Evolutionary conservation across 352 stramenopile species (phyloP).

Genomic region (Thraustochytrium striatum): DNA sequence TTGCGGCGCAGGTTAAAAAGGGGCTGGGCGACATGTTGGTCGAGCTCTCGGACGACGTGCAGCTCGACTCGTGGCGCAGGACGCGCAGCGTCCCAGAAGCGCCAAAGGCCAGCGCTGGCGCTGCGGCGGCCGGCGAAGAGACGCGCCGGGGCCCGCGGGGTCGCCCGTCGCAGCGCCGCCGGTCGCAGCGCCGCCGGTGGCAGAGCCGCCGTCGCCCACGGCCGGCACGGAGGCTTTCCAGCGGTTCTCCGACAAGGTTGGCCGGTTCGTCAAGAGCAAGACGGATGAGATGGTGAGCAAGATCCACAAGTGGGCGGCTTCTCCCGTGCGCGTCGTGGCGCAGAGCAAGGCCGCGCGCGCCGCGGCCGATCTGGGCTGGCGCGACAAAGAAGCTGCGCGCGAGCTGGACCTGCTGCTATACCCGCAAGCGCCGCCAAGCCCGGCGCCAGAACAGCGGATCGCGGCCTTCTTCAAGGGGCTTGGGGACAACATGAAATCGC

Average conservation of each 20-base stretch:
- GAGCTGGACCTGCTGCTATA: conserved; percentile 13
- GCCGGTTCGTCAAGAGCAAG: conserved; percentile 3
- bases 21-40: conserved; percentile 18
- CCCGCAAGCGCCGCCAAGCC: background rate
- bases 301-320: background rate
- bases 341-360: background rate
- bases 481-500: too few relatives aligned
- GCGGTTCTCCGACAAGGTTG: conserved; percentile 5
- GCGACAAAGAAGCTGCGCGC: background rate
- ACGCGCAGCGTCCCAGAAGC: background rate
- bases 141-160: too few relatives aligned
- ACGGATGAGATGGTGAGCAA: conserved; percentile 41
- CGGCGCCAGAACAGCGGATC: too few relatives aligned
- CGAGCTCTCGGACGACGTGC: conserved; percentile 5
- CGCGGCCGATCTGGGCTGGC: background rate
- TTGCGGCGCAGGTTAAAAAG: background rate
- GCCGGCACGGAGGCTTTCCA: background rate
- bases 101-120: background rate
- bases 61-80: background rate
- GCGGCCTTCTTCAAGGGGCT: too few relatives aligned
- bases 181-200: background rate
- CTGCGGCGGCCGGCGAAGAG: background rate
- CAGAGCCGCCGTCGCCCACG: too few relatives aligned
- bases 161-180: background rate
- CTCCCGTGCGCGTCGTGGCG: background rate